phyloP scores from a whole-genome alignment of 2,329 filamentous ascomycete genomes.

The Ophiostoma triangulosporum region DNA sequence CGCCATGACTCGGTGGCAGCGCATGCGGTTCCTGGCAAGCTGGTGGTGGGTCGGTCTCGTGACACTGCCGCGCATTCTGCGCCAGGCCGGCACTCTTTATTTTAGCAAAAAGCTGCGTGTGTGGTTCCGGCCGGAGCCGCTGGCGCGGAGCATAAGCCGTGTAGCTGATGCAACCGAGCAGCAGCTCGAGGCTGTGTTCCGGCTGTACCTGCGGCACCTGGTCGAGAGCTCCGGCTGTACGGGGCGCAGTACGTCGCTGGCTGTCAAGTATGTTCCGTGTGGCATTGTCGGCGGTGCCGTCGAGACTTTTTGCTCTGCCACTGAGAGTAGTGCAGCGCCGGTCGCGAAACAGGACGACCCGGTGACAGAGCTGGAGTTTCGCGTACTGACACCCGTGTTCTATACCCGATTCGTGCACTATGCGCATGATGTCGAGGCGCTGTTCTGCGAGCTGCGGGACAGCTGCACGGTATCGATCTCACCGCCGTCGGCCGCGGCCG shows the following conservation, averaged over 20 bases:
- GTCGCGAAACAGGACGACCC: constrained; percentile 4
- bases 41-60: constrained; percentile 59
- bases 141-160: constrained; percentile 40
- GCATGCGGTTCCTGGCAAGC: constrained; percentile 30
- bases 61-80: constrained; percentile 52
- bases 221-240: constrained; percentile 26
- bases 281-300: constrained; percentile 28
- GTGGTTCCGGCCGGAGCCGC: constrained; percentile 51
- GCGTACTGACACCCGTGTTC: constrained; percentile 49
- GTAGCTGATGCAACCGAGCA: constrained; percentile 36
- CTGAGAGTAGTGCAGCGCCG: neutral
- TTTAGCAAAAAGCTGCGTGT: constrained; percentile 45
- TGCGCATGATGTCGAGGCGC: constrained; percentile 44
- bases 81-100: constrained; percentile 44
- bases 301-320: constrained; percentile 26
- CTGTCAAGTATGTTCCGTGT: constrained; percentile 39
- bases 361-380: constrained; percentile 34
- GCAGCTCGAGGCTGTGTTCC: constrained; percentile 32
- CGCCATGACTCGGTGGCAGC: constrained; percentile 28
- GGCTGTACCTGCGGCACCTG: constrained; percentile 33
- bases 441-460: constrained; percentile 46
- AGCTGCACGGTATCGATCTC: constrained; percentile 46
- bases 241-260: constrained; percentile 19
- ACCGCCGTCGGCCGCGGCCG: constrained; percentile 25
- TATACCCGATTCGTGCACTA: constrained; percentile 55